These are phyloP conservation scores for Hypoxylon sp. DNA, from an alignment of 2,329 filamentous ascomycete genomes.

Conservation along the genomic window DNA sequence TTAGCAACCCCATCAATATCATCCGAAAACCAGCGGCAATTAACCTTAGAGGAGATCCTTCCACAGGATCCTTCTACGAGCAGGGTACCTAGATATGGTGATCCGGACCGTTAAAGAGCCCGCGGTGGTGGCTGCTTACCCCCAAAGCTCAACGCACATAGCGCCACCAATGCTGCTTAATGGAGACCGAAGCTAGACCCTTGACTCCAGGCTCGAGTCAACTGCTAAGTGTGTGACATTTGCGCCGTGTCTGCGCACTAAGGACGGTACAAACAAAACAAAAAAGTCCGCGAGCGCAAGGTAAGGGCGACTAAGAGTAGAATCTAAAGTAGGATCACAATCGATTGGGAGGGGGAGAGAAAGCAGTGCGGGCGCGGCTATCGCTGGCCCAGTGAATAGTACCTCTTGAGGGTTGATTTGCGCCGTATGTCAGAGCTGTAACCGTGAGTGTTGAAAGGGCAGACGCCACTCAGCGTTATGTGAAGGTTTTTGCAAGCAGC, in stretches of 20 bases:
- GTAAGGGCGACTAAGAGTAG: conserved; percentile 1
- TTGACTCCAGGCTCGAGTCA: neutral
- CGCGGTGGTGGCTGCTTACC: neutral
- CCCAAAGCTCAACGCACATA: neutral
- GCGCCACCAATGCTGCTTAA: neutral
- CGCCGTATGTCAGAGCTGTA: neutral
- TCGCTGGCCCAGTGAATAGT: neutral
- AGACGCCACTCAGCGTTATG: conserved; percentile 14
- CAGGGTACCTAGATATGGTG: conserved; percentile 24
- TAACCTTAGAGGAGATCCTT: conserved; percentile 1
- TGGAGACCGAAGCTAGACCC: neutral
- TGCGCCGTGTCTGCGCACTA: neutral
- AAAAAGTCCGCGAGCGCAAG: conserved; percentile 2
- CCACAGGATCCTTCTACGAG: conserved; percentile 14
- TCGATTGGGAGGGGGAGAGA: neutral
- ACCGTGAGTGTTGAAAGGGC: neutral
- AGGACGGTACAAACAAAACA: conserved; percentile 4
- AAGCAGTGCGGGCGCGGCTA: conserved; percentile 3
- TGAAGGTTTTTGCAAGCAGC: neutral
- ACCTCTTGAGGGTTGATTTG: neutral
- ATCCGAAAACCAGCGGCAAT: conserved; percentile 9
- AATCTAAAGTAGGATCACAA: neutral
- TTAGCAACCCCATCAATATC: neutral
- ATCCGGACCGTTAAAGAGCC: conserved; percentile 5
- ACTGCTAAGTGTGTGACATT: neutral